Evolutionary conservation across 2,329 filamentous ascomycete genomes (phyloP), one percentile per base, ranked within the genome.

Genomic region (Pseudocercospora fijiensis): DNA sequence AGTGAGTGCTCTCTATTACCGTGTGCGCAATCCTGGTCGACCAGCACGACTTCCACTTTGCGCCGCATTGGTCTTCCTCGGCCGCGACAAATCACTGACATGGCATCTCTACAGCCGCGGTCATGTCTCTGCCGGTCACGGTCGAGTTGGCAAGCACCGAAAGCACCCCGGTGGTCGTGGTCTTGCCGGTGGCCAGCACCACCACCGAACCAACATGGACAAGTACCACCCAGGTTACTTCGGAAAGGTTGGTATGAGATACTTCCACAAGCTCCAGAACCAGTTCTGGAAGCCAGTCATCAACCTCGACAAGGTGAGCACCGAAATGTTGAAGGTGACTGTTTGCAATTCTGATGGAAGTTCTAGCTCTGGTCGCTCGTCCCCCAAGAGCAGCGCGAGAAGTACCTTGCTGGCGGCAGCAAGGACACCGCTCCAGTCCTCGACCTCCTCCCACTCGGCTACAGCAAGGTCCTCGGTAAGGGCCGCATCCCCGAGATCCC

Each of bases 191-290:
- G 94, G 93, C 88, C 92, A 97, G 85, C 95, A 99, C 86, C 95
- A 99, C 85, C 92, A 96, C 88, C 84, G 91, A 74, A 96, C 91
- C 78, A 96, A 96, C 85, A 84, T 92, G 77, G 89, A 91, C 82
- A 93, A 94, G 84, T 92, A 94, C 89, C 91, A 96, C 80, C 92
- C 94, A 70, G 95, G 95, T 92, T 98, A 98, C 91, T 98, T 97
- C 84, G 92, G 92, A 84, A 96, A 97, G 86, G 76, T 77, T 57
- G 75, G 74, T 70, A 78, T 77, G 75, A 65, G 77, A 49, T 77
- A 94, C 85, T 97, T 96, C 91, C 94, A 98, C 88, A 93, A 95
- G 84, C 89, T 91, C 79, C 86, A 88, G 78, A 94, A 94, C 86
- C 90, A 96, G 80, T 92, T 94, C 87, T 99, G 94, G 95, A 97